phyloP scores from a whole-genome alignment of 257 asterid genomes.

The Thymus mandschuricus region DNA sequence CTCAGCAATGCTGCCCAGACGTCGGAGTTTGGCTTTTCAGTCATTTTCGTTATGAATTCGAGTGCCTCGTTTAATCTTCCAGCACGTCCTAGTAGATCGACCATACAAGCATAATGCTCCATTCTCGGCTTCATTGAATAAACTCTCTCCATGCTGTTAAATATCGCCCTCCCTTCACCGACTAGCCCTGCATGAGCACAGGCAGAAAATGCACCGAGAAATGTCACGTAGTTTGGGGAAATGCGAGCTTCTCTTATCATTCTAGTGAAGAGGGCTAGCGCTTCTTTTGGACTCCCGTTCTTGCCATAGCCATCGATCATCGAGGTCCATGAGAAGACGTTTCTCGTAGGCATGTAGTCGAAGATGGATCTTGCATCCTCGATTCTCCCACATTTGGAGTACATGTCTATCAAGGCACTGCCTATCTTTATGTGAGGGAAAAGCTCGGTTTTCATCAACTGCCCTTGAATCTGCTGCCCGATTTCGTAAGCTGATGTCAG shows the following conservation, averaged over 20 bases:
- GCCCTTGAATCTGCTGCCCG: constrained; percentile 82
- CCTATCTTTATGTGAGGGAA: constrained; percentile 63
- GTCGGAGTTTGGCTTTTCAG: constrained; percentile 74
- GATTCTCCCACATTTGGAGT: constrained; percentile 78
- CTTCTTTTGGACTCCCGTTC: constrained; percentile 72
- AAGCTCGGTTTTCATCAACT: constrained; percentile 54
- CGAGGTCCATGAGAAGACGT: constrained; percentile 92
- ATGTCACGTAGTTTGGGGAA: constrained; percentile 75
- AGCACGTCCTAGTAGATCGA: constrained; percentile 86
- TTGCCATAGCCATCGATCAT: constrained; percentile 96
- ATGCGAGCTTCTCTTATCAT: constrained; percentile 45
- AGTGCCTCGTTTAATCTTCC: constrained; percentile 70
- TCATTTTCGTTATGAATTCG: constrained; percentile 64
- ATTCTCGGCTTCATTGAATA: constrained; percentile 74
- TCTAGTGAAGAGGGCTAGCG: constrained; percentile 61
- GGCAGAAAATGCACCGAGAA: constrained; percentile 80
- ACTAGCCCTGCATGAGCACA: constrained; percentile 89
- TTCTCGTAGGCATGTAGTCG: constrained; percentile 64
- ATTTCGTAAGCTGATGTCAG: constrained; percentile 64
- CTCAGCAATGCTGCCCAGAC: constrained; percentile 93
- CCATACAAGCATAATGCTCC: constrained; percentile 93
- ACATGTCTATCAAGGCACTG: constrained; percentile 90
- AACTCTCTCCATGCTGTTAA: constrained; percentile 58
- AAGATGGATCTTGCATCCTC: constrained; percentile 73
- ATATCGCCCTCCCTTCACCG: constrained; percentile 61